Percentiles rank a stretch among this genome's conserved stretches.
phyloP scores from a whole-genome alignment of 495 filamentous ascomycete genomes.

The Lasiosphaeria hispida region DNA sequence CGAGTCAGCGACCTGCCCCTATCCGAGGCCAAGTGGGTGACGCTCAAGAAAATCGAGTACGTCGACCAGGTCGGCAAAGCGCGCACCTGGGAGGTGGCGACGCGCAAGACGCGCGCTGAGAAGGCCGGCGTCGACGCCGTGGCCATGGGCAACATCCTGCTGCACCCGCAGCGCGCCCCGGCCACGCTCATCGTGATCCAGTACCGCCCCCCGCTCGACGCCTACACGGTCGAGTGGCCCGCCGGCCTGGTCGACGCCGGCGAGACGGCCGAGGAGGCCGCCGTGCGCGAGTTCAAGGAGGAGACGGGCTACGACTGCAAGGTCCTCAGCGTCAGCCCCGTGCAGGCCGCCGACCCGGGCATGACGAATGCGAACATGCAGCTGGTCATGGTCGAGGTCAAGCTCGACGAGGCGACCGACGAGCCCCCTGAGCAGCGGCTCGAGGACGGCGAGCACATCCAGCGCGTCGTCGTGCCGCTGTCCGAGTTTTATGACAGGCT shows the following conservation, averaged over 20 bases:
- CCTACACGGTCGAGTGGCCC: slow-evolving; percentile 76
- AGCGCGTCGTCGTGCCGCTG: slow-evolving; percentile 72
- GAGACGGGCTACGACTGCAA: slow-evolving; percentile 74
- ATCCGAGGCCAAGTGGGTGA: slow-evolving; percentile 50
- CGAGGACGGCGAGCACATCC: slow-evolving; percentile 83
- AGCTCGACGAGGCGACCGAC: slow-evolving; percentile 54
- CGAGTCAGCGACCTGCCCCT: slow-evolving; percentile 42
- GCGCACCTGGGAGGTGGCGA: slow-evolving; percentile 54
- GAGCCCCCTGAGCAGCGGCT: slow-evolving; percentile 60
- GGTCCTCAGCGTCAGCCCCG: slow-evolving; percentile 33
- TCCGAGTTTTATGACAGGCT: slow-evolving; percentile 50
- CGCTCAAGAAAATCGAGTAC: slow-evolving; percentile 51
- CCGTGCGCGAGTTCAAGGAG: slow-evolving; percentile 81
- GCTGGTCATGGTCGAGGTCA: slow-evolving; percentile 75
- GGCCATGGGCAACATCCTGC: slow-evolving; percentile 54
- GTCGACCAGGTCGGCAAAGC: slow-evolving; percentile 48
- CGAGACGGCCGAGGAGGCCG: slow-evolving; percentile 75
- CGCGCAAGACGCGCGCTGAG: slow-evolving; percentile 49
- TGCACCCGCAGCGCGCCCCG: slow-evolving; percentile 45
- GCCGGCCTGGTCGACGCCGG: slow-evolving; percentile 78
- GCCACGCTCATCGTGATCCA: slow-evolving; percentile 54
- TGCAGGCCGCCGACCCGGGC: slow-evolving; percentile 53
- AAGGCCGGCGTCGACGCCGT: slow-evolving; percentile 53
- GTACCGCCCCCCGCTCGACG: slow-evolving; percentile 76
- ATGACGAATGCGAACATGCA: slow-evolving; percentile 80